Evolutionary conservation across 495 filamentous ascomycete species (phyloP), one percentile per base, ranked within the genome.

Genomic region (Penicillium paradoxum): DNA sequence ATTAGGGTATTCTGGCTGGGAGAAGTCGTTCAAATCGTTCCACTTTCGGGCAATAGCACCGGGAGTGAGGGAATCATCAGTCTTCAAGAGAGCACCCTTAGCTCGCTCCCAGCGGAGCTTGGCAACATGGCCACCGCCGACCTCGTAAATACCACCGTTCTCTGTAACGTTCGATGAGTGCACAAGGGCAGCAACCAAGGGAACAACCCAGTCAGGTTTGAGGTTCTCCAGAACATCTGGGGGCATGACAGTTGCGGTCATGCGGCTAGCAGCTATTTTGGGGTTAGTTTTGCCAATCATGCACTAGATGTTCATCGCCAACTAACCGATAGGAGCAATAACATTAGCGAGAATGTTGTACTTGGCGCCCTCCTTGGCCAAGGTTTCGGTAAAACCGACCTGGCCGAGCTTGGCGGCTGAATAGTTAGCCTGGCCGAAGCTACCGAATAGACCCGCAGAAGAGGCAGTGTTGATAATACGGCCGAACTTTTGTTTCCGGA

Each of bases 211-310:
- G 49, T 96, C 91, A 39, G 93, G 93, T 80, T 90, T 91, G 51
- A 98, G 80, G 65, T 83, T 85, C 50, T 89, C 84, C 44, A 98
- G 78, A 18, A 97, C 79, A 59, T 98, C 95, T 2, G 89, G 91
- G 41, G 93, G 95, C 95, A 98, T 97, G 48, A 98, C 79, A 37
- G 93, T 98, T 67, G 93, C 83, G 33, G 93, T 98, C 95, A 98
- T 96, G 67, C 93, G 86, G 74, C 84, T 90, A 45, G 93, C 93
- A 59, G 93, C 93, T 75, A 44, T 41, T 54, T 25, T 27, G 6
- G 9, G n/a, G 34, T 63, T 30, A 62, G 56, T 41, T n/a, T 22
- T 6, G 29, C 10, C 4, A 25, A 8, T 25, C 15, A 2, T 19
- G 32, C 22, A 13, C n/a, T 27, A 1, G 14, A 11, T n/a, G 41